Evolutionary conservation across 1,139 yeast genomes (phyloP), one percentile per base, ranked within the genome.

Genomic region (Yamadazyma siamensis): DNA sequence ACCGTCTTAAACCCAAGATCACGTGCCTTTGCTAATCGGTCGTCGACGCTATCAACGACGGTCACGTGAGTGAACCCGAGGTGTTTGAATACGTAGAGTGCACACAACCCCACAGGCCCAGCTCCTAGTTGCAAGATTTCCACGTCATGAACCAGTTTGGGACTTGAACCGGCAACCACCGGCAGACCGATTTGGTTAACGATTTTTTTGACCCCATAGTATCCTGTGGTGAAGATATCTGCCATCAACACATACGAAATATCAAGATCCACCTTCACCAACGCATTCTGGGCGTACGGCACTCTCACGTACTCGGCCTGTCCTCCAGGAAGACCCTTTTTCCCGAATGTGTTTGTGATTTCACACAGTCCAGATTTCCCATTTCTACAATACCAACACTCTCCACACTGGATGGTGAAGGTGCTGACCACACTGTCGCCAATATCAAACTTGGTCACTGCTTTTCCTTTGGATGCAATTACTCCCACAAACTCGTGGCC

Each of bases 81-180:
- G 33, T 67, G 55, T 31, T 60, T 65, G 29, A 77, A 64, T 0
- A 72, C 58, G 16, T 65, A 54, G 28, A 75, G 56, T 0, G 76
- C 76, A 57, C 81, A 76, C 15, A 75, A 58, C 0, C 81, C 82
- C 3, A 78, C 85, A 0, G 85, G 85, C 1, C 85, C 85, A 12
- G 77, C 71, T 1, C 85, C 85, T 4, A 78, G 47, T 40, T 76
- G 81, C 24, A 76, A 54, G 3, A 75, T 52, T 4, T 65, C 52
- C 17, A 65, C 49, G 22, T 69, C 65, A 18, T 18, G 7, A 18
- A 67, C 39, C 15, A 48, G 48, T 16, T 43, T 41, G 36, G 61
- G 53, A 5, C 16, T 14, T n/a, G 10, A 13, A n/a, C 3, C 21
- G 19, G 8, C 22, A 13, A 12, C 15, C 21, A 11, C 27, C 27